Conservation (phyloP, 352 stramenopile species). For the Pythium brachiatum region DNA sequence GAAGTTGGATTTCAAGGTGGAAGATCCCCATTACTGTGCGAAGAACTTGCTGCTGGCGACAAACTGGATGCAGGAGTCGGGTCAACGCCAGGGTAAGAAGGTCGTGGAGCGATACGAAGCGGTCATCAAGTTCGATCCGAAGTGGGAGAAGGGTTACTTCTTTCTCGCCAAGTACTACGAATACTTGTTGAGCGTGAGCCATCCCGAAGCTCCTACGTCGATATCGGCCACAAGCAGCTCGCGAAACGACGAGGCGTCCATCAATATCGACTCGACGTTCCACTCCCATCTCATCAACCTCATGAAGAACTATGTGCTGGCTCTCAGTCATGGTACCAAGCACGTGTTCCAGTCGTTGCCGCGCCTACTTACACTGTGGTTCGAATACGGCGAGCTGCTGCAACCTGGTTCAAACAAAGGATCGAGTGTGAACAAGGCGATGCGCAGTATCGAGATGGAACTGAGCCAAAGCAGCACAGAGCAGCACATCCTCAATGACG, state of each 20-base stretch:
- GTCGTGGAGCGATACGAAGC: slow-evolving; percentile 94
- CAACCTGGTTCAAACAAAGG: slow-evolving; percentile 35
- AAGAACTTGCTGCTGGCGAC: slow-evolving; percentile 93
- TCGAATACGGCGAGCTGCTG: slow-evolving; percentile 92
- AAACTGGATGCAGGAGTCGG: slow-evolving; percentile 95
- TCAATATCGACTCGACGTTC: slow-evolving; percentile 59
- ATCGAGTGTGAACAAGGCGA: slow-evolving; percentile 54
- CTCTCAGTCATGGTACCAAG: slow-evolving; percentile 87
- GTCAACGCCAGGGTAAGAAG: slow-evolving; percentile 92
- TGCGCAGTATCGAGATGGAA: slow-evolving; percentile 59
- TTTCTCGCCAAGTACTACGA: slow-evolving; percentile 91
- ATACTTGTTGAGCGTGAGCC: slow-evolving; percentile 80
- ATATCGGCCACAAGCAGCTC: slow-evolving; percentile 31
- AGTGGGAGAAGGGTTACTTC: slow-evolving; percentile 94
- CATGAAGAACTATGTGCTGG: slow-evolving; percentile 94
- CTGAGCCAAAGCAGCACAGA: slow-evolving; percentile 54
- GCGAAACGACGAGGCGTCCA: slow-evolving; percentile 33
- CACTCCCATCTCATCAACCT: slow-evolving; percentile 81
- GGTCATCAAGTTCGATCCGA: slow-evolving; percentile 91
- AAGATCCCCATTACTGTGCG: slow-evolving; percentile 71
- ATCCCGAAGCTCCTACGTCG: slow-evolving; percentile 41
- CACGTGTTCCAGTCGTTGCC: slow-evolving; percentile 97
- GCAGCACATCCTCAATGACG: slow-evolving; percentile 64
- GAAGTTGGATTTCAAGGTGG: slow-evolving; percentile 71
- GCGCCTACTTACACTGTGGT: slow-evolving; percentile 96